Base-by-base conservation (phyloP, 352 stramenopile species). In the Phytophthora pseudosyringae region DNA sequence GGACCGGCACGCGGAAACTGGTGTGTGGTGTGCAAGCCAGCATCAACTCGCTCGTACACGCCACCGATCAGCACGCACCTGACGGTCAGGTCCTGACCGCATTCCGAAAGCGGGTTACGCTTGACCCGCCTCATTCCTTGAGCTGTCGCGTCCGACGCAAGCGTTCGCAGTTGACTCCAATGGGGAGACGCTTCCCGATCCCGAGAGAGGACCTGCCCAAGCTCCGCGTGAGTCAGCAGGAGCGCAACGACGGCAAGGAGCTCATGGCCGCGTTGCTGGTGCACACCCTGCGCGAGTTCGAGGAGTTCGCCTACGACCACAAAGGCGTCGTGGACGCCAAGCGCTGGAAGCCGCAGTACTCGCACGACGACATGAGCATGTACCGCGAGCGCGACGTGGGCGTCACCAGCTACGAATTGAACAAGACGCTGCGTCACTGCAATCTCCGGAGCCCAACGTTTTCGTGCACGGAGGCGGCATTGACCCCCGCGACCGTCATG, bases 271-370 rank as follows among this genome's bases (percentile, higher is more conserved):
- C 56, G 9, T 66, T 83, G 64, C 65, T 88, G 25, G 36, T 54
- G 3, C 59, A 78, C 29, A 78, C 76, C 0, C 28, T 88, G 33
- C 57, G 69, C 11, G 76, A 84, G 29, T 88, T 83, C 35, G 75
- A 84, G 53, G 31, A 35, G 9, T 75, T 77, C 36, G 59, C 68
- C 1, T 74, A 80, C 35, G 49, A 71, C 9, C 60, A 61, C 15
- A 54, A 53, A 5, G 58, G 69, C 8, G 36, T 54, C 3, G 69
- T 83, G n/a, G 75, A 88, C 62, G 33, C 49, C 13, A 69, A 66
- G 1, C 63, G 66, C 33, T 88, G 78, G 78, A 83, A 83, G 52
- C 25, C 58, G 5, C 53, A 71, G 43, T 59, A 62, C 8, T 71
- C 75, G 16, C 73, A 64, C 18, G 71, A 81, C 26, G 73, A 77